Conservation (phyloP, 2,329 filamentous ascomycete genomes). For the Elsinoe fawcettii region DNA sequence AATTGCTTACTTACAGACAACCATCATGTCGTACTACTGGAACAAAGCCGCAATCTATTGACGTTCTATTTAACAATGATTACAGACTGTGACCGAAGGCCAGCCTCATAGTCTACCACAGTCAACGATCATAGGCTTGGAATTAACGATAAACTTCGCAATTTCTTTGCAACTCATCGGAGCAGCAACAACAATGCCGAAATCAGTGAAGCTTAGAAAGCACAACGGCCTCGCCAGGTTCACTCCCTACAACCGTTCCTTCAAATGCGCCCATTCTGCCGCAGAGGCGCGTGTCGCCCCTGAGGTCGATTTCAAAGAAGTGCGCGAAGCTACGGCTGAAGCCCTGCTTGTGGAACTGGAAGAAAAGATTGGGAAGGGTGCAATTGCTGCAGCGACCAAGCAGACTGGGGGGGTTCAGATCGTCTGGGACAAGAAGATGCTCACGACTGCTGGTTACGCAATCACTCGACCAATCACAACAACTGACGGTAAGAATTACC, state of each 20-base stretch:
- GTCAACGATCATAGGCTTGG: too few relatives aligned
- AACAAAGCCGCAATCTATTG: too few relatives aligned
- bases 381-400: slow-evolving; percentile 51
- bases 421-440: slow-evolving; percentile 69
- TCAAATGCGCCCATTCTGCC: neutral
- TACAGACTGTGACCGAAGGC: too few relatives aligned
- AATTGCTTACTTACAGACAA: too few relatives aligned
- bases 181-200: neutral
- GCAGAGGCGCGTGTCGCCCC: neutral
- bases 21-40: too few relatives aligned
- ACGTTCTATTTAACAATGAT: too few relatives aligned
- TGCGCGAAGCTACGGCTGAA: slow-evolving; percentile 56
- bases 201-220: neutral
- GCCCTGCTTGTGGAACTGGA: slow-evolving; percentile 63
- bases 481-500: neutral
- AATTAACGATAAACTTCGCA: too few relatives aligned
- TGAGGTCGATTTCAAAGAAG: slow-evolving; percentile 53
- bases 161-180: neutral
- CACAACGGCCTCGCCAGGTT: neutral
- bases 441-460: slow-evolving; percentile 62
- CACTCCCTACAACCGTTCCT: neutral
- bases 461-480: slow-evolving; percentile 30
- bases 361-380: slow-evolving; percentile 51
- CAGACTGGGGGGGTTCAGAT: slow-evolving; percentile 63
- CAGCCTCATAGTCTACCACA: too few relatives aligned